Percentiles rank a stretch among this genome's conserved stretches.
Conservation (phyloP, 2,329 filamentous ascomycete species). For the Aphanocladium album region DNA sequence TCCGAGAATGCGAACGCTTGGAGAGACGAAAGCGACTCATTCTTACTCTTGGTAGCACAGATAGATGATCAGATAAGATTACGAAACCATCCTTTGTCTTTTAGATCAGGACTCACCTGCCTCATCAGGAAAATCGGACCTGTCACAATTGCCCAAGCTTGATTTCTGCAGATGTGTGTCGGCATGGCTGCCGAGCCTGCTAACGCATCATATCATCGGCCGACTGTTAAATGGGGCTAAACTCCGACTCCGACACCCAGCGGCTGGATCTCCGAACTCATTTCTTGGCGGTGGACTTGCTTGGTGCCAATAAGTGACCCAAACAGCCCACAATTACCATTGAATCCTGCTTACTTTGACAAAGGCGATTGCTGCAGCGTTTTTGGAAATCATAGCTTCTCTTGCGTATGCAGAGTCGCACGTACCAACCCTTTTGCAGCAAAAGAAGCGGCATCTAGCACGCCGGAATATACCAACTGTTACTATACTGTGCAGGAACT, state of each 20-base stretch:
- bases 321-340: not conserved
- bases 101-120: not conserved
- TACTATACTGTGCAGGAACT: not conserved
- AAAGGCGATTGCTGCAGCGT: not conserved
- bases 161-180: not conserved
- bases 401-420: not conserved
- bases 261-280: conserved; percentile 8
- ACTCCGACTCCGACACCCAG: conserved; percentile 1
- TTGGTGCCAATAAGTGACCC: conserved; percentile 7
- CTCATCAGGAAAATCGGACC: not conserved
- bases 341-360: not conserved
- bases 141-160: not conserved
- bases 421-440: not conserved
- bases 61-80: not conserved
- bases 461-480: not conserved
- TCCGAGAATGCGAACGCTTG: too few species aligned
- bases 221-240: not conserved
- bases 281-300: conserved; percentile 11
- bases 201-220: not conserved
- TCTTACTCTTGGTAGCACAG: not conserved
- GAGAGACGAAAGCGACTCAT: not conserved
- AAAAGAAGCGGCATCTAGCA: not conserved
- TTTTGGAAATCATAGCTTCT: not conserved
- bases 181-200: not conserved
- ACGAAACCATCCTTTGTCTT: not conserved